A percentile compares a stretch with the other conserved stretches of the same genome.
Evolutionary conservation across 345 rosid species (phyloP).

Genomic region (Litchi chinensis): DNA sequence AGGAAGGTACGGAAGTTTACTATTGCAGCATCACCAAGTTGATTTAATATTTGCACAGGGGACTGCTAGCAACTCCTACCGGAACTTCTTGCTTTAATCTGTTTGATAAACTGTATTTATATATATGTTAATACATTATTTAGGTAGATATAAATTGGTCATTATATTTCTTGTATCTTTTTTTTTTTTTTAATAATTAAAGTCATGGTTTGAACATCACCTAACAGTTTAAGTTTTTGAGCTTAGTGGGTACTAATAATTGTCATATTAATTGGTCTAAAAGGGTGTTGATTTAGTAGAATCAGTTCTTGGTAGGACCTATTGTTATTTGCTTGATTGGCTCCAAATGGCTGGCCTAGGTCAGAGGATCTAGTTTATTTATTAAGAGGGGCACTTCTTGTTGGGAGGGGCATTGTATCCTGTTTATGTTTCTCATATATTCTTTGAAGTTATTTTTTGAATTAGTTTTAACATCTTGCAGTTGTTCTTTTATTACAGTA

Average conservation of each 20-base stretch:
- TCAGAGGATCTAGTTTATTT: background rate
- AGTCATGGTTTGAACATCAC: background rate
- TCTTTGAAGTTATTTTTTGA: background rate
- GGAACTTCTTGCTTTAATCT: background rate
- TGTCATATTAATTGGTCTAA: background rate
- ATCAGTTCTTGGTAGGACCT: background rate
- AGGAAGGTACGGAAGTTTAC: slow-evolving; percentile 60
- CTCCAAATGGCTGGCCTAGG: slow-evolving; percentile 1
- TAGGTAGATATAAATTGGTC: no score
- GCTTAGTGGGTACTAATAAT: background rate
- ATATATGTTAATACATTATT: no score
- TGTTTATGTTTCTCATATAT: background rate
- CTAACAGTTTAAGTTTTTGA: no score
- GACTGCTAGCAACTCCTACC: background rate
- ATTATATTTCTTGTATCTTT: background rate
- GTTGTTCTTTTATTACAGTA: background rate
- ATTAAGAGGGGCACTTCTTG: background rate
- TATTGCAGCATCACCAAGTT: background rate
- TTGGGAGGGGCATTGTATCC: background rate
- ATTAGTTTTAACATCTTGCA: background rate
- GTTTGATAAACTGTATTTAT: background rate
- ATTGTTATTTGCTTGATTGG: background rate
- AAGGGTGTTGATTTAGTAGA: background rate
- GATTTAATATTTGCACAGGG: background rate
- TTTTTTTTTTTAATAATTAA: background rate